A percentile compares a stretch with the other conserved stretches of the same genome.
These are phyloP conservation scores for Gomphus sp. DNA, from an alignment of 1,284 basidiomycete species.

Conservation along the genomic window DNA sequence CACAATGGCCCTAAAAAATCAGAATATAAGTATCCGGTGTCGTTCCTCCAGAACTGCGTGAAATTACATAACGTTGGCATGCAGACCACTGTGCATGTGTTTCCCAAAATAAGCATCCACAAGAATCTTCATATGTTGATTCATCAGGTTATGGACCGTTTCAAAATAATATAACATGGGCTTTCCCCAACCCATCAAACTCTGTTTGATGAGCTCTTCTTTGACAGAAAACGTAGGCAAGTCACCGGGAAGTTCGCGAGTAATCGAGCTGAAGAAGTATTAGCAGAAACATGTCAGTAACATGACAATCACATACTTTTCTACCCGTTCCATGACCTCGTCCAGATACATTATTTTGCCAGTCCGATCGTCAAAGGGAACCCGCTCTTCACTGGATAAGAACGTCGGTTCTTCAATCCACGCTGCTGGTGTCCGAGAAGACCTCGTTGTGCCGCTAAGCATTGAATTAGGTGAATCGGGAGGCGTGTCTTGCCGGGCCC, in stretches of 20 bases:
- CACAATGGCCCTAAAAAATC: too few species aligned
- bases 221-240: slow-evolving; percentile 52
- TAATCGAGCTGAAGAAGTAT: too few species aligned
- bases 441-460: neutral
- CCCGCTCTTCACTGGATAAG: slow-evolving; percentile 2
- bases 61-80: too few species aligned
- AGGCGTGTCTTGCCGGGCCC: too few species aligned
- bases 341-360: slow-evolving; percentile 37
- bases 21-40: too few species aligned
- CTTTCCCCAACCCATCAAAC: slow-evolving; percentile 18
- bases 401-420: slow-evolving; percentile 6
- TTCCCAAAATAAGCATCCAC: too few species aligned
- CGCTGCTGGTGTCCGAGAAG: neutral
- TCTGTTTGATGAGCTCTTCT: slow-evolving; percentile 36
- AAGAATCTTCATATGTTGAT: too few species aligned
- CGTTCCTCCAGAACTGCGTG: too few species aligned
- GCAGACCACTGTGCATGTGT: too few species aligned
- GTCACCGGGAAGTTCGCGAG: slow-evolving; percentile 54
- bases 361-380: slow-evolving; percentile 5
- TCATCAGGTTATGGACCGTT: neutral
- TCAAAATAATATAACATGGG: slow-evolving; percentile 9
- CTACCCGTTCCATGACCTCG: slow-evolving; percentile 34
- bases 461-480: neutral
- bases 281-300: neutral
- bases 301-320: slow-evolving; percentile 6